Evolutionary conservation across 345 rosid genomes (phyloP), one percentile per base, ranked within the genome.

Genomic region (Anacardium occidentale): DNA sequence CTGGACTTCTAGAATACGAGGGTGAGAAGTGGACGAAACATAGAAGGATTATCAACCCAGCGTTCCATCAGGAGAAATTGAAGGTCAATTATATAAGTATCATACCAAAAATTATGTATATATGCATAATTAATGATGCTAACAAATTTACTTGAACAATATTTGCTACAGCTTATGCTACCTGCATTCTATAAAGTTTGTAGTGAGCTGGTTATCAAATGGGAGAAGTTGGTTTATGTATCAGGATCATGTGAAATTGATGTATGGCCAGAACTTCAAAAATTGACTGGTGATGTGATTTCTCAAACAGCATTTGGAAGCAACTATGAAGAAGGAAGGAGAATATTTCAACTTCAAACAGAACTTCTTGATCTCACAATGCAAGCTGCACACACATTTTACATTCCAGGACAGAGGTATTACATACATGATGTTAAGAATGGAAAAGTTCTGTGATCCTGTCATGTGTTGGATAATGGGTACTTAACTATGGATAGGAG

Each of bases 1-100:
- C 68, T 0, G 90, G 88, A 25, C 76, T 87, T 8, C 79, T 53
- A 0, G 59, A 34, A 26, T 68, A 69, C 18, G 80, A 81, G 8
- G 90, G 87, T 22, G 78, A 83, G 25, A 76, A 84, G 62, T 86
- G 90, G 90, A 74, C 72, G 10, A 79, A 50, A n/a, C 86, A 79
- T 54, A 81, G 90, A 65, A 84, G 77, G 71, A 81, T 86, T 29
- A 74, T 81, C 62, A 86, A 86, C 42, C 90, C 85, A 4, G 88
- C 90, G 11, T 86, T 86, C 66, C 81, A 79, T 24, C 72, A 69
- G 12, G 85, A 84, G 73, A 84, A 84, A 77, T 77, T 86, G 53
- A 86, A 86, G 88, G 88, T 86, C 20, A 44, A 15, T 11, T 55
- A n/a, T 44, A 14, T 2, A 47, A 47, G 51, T 37, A 37, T 37